These are phyloP conservation scores for Phytophthora macrochlamydospora DNA, from an alignment of 352 stramenopile species.

Conservation along the genomic window DNA sequence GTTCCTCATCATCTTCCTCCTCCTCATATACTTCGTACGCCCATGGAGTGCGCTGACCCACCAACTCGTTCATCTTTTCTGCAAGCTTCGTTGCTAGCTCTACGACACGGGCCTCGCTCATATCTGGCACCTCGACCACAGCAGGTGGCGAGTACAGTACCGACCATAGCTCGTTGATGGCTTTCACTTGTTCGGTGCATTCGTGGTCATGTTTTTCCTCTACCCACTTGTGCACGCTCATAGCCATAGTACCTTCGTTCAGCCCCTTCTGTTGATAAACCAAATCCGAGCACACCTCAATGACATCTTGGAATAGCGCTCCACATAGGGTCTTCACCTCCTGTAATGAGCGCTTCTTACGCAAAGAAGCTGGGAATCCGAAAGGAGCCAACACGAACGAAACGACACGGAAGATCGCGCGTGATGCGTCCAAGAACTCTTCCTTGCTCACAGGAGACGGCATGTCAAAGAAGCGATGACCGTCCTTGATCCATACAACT, in stretches of 20 bases:
- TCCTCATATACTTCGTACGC: conserved; percentile 45
- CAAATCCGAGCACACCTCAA: conserved; percentile 86
- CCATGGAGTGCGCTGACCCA: conserved; percentile 73
- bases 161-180: conserved; percentile 79
- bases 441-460: conserved; percentile 65
- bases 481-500: conserved; percentile 58
- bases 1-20: conserved; percentile 26
- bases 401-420: conserved; percentile 74
- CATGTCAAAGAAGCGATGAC: conserved; percentile 84
- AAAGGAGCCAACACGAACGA: conserved; percentile 86
- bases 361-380: conserved; percentile 64
- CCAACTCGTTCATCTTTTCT: conserved; percentile 38
- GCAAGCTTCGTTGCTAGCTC: conserved; percentile 52
- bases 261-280: conserved; percentile 76
- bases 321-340: conserved; percentile 78
- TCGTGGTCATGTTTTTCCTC: conserved; percentile 72
- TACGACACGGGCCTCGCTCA: conserved; percentile 52
- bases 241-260: conserved; percentile 85
- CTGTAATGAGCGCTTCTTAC: conserved; percentile 62
- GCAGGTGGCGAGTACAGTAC: conserved; percentile 64
- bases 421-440: conserved; percentile 69
- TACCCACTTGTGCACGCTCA: conserved; percentile 89
- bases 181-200: conserved; percentile 70
- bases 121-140: conserved; percentile 71
- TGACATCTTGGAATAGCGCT: conserved; percentile 83